Conservation (phyloP, 2,329 filamentous ascomycete species). For the Polytolypa hystricis region DNA sequence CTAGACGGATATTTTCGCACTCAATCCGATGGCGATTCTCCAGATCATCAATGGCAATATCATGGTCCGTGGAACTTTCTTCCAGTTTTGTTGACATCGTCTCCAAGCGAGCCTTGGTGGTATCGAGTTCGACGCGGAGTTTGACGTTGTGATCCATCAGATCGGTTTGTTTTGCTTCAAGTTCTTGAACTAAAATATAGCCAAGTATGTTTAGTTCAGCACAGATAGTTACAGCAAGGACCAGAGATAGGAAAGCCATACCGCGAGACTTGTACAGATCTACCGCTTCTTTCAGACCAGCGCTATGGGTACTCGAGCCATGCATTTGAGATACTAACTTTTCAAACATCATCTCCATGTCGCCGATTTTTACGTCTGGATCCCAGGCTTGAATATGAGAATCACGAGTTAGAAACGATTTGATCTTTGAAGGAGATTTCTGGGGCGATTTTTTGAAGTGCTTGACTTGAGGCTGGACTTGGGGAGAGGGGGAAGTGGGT, state of each 20-base stretch:
- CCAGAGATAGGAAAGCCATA: conserved; percentile 32
- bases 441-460: conserved; percentile 19
- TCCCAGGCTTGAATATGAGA: conserved; percentile 74
- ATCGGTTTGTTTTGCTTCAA: conserved; percentile 43
- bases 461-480: conserved; percentile 26
- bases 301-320: conserved; percentile 55
- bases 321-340: conserved; percentile 63
- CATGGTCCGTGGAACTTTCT: conserved; percentile 41
- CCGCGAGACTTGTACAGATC: conserved; percentile 63
- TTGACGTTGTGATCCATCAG: conserved; percentile 42
- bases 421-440: conserved; percentile 30
- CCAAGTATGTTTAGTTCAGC: background rate
- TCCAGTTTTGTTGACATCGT: conserved; percentile 40
- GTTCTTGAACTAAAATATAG: conserved; percentile 39
- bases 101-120: conserved; percentile 42
- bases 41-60: conserved; percentile 42
- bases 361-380: conserved; percentile 62
- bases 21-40: conserved; percentile 41
- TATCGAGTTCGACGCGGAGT: conserved; percentile 59
- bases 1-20: conserved; percentile 32
- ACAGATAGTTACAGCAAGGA: conserved; percentile 9
- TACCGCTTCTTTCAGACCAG: conserved; percentile 61
- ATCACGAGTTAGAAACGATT: conserved; percentile 55
- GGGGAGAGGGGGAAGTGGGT: conserved; percentile 23
- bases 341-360: conserved; percentile 64